phyloP scores from a whole-genome alignment of 371 early-diverging fungal genomes.

The Umbelopsis sp. region DNA sequence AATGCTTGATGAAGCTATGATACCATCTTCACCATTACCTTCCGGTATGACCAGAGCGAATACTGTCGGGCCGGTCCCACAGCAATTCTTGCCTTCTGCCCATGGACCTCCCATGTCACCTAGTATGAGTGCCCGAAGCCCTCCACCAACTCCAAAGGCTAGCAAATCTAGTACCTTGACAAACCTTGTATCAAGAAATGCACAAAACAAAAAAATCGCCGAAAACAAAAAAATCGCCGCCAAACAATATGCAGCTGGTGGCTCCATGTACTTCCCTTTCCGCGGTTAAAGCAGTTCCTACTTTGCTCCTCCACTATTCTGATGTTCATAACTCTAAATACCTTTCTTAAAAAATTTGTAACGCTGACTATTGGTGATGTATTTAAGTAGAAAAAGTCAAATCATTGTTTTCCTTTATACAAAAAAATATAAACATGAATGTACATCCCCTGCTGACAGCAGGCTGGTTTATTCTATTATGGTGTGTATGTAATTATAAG shows the following conservation, averaged over 20 bases:
- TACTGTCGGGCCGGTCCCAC: constrained; percentile 17
- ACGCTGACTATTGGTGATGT: not conserved
- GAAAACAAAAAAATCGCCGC: constrained; percentile 15
- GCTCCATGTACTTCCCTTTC: constrained; percentile 8
- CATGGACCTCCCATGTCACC: not conserved
- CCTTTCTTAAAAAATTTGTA: not conserved
- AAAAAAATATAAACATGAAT: not conserved
- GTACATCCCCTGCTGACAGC: not conserved
- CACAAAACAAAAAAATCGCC: constrained; percentile 11
- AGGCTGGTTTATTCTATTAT: not conserved
- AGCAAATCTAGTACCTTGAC: constrained; percentile 10
- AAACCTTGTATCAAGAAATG: constrained; percentile 4
- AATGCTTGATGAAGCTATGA: constrained; percentile 12
- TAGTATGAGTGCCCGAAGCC: not conserved
- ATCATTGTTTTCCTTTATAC: not conserved
- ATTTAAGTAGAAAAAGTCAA: not conserved
- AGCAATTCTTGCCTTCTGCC: not conserved
- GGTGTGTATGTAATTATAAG: not conserved
- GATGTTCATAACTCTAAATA: not conserved
- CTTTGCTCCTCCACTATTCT: not conserved
- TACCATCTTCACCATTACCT: constrained; percentile 8
- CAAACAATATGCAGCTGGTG: constrained; percentile 11
- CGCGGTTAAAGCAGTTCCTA: not conserved
- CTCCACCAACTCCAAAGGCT: constrained; percentile 4
- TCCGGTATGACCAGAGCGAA: constrained; percentile 1